Base-by-base conservation (phyloP, 2,329 filamentous ascomycete species). In the Colletotrichum incanum region DNA sequence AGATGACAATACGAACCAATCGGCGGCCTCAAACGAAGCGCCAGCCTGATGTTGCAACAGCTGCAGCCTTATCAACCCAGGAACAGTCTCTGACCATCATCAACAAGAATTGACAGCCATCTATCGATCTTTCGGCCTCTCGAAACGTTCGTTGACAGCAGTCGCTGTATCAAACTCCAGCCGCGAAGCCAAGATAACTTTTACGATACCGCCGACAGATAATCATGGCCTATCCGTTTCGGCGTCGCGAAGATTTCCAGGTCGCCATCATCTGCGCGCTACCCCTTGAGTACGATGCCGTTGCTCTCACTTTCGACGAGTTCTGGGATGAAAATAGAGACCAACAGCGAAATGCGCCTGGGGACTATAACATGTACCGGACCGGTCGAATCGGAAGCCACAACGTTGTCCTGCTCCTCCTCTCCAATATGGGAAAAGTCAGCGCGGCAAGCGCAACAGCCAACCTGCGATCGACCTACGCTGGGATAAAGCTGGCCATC, bases 391-490 rank as follows among this genome's bases (percentile, higher is more conserved):
- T 82, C 1, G 78, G 77, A 1, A n/a, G n/a, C 0, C 39, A 60
- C 6, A 55, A 72, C 1, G 76, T 80, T 5, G 80, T 83, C 5
- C 74, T 84, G 0, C 73, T 76, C 28, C 43, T 77, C 1, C 73
- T 81, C 2, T 70, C 78, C 2, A 54, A 55, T 3, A 81, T 79
- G 63, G 80, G 80, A 7, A 82, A 77, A 31, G 73, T 50, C 16
- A 78, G 26, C 37, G 78, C 81, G 0, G 77, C 81, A 0, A 61
- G 61, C 3, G 73, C 78, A 0, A 74, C 80, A 0, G 71, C 77
- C 0, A 76, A 74, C 26, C 69, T 85, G 12, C 77, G 77, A 0
- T 74, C 71, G 0, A 85, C 82, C 54, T 86, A 81, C 50, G 59
- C 70, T 0, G 68, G 70, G 1, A 67, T 86, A 3, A 78, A 75